Evolutionary conservation across 176 grass and related monocot genomes (phyloP).

Genomic region (Secale cereale): DNA sequence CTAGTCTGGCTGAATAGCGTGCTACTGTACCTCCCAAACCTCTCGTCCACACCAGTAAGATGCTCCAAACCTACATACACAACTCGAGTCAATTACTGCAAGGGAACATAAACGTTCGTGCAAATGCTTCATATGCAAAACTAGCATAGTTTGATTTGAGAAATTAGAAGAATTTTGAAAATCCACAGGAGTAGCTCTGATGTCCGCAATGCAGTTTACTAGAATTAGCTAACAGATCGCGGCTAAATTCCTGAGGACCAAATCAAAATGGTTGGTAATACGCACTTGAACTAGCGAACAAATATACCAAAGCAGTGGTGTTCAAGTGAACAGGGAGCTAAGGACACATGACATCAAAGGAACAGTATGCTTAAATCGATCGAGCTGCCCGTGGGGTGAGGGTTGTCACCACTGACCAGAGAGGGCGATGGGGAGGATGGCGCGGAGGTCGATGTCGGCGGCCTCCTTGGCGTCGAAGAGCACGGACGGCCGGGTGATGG

Average conservation of each 20-base stretch:
- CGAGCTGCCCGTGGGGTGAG: not conserved
- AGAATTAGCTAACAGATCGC: not conserved
- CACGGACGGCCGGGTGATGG: conserved; percentile 67
- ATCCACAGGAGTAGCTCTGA: not conserved
- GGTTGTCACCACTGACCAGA: conserved; percentile 40
- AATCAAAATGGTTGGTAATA: not conserved
- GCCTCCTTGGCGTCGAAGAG: conserved; percentile 73
- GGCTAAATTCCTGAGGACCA: not conserved
- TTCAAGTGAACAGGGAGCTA: not conserved
- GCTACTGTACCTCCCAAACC: conserved; percentile 53
- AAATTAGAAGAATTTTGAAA: not conserved
- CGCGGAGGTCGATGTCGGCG: conserved; percentile 68
- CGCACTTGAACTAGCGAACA: not conserved
- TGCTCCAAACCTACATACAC: conserved; percentile 66
- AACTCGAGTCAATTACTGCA: not conserved
- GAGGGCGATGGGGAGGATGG: conserved; percentile 72
- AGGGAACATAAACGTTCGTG: not conserved
- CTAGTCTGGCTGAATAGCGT: conserved; percentile 84
- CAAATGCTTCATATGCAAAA: not conserved
- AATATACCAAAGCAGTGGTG: not conserved
- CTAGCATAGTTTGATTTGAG: not conserved
- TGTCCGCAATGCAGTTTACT: not conserved
- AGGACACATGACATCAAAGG: not conserved
- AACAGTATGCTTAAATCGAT: not conserved
- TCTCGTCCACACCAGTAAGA: conserved; percentile 46